These are phyloP conservation scores for Cyamopsis tetragonoloba DNA, from an alignment of 306 rosid genomes.

Conservation along the genomic window DNA sequence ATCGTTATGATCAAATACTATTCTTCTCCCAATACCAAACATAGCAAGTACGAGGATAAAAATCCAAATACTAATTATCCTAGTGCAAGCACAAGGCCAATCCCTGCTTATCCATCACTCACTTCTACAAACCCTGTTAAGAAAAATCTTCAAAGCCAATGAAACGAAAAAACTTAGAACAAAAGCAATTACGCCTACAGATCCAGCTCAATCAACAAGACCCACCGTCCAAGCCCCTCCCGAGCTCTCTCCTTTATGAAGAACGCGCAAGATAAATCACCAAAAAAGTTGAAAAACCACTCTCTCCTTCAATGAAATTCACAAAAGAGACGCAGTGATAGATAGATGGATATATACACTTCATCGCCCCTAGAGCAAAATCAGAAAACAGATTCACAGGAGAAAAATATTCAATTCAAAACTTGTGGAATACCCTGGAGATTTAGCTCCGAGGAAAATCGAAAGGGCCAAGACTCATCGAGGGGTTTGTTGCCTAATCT, in stretches of 20 bases:
- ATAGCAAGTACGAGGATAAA: conserved; percentile 8
- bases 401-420: conserved; percentile 20
- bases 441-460: conserved; percentile 28
- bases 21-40: conserved; percentile 24
- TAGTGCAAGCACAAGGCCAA: conserved; percentile 18
- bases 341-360: conserved; percentile 19
- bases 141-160: conserved; percentile 27
- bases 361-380: conserved; percentile 28
- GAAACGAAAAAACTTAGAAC: conserved; percentile 19
- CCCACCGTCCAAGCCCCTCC: conserved; percentile 29
- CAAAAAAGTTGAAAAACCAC: conserved; percentile 13
- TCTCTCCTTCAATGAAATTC: conserved; percentile 32
- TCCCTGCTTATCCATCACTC: conserved; percentile 23
- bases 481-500: conserved; percentile 43
- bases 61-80: conserved; percentile 2
- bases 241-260: conserved; percentile 29
- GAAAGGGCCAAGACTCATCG: conserved; percentile 23
- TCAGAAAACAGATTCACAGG: conserved; percentile 22
- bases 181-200: conserved; percentile 35
- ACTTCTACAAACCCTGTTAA: conserved; percentile 20
- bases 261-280: conserved; percentile 19
- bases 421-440: conserved; percentile 7
- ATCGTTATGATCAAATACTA: conserved; percentile 18
- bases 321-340: conserved; percentile 7
- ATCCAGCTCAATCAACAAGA: conserved; percentile 53